These are phyloP conservation scores for Lachancea nothofagi DNA, from an alignment of 805 yeast genomes.

Conservation along the genomic window DNA sequence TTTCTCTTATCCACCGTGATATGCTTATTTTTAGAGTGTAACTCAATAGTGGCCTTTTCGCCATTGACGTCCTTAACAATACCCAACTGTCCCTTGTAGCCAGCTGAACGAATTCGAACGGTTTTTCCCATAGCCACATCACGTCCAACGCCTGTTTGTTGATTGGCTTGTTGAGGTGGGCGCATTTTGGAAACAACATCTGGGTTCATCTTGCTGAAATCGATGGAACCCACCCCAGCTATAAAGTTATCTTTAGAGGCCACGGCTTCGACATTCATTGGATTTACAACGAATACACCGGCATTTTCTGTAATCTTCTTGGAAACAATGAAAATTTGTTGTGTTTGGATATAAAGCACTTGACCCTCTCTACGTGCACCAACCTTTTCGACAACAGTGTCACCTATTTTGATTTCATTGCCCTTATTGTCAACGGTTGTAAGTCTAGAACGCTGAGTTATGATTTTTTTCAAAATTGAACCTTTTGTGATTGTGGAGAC, in stretches of 20 bases:
- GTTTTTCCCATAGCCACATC: conserved; percentile 77
- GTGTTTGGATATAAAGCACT: conserved; percentile 80
- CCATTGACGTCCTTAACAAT: conserved; percentile 92
- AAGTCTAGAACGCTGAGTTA: conserved; percentile 63
- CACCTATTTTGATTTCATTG: conserved; percentile 80
- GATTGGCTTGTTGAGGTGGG: conserved; percentile 53
- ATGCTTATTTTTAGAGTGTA: conserved; percentile 87
- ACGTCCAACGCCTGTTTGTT: conserved; percentile 59
- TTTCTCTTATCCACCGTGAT: conserved; percentile 77
- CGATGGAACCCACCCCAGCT: conserved; percentile 40
- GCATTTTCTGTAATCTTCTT: conserved; percentile 76
- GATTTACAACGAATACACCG: conserved; percentile 82
- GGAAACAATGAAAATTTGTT: conserved; percentile 71
- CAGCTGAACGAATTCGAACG: conserved; percentile 85
- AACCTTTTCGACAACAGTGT: conserved; percentile 76
- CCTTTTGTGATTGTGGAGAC: conserved; percentile 65
- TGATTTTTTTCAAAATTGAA: conserved; percentile 74
- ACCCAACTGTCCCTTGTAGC: conserved; percentile 90
- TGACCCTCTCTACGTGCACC: conserved; percentile 88
- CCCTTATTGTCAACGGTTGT: conserved; percentile 88
- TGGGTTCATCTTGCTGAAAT: conserved; percentile 85
- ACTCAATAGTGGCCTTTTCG: conserved; percentile 82
- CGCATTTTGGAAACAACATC: conserved; percentile 39
- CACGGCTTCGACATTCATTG: conserved; percentile 72
- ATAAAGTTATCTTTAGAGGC: conserved; percentile 72